Base-by-base conservation (phyloP, 108 stramenopile genomes). In the Nannochloropsis oceanica region DNA sequence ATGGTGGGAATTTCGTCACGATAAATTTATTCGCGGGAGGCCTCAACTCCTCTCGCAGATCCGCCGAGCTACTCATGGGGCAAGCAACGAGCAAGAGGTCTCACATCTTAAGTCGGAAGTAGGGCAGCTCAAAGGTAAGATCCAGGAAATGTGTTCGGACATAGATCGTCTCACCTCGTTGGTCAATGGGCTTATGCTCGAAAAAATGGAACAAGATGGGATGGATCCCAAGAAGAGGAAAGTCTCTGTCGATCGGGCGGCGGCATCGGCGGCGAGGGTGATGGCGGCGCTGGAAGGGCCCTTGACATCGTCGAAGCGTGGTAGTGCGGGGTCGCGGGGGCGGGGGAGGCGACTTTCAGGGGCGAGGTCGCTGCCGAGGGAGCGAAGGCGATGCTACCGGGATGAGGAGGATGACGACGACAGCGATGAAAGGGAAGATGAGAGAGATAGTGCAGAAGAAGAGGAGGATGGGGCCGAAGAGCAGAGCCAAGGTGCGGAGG, bases 1-100 rank as follows among this genome's bases (percentile, higher is more conserved):
- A 43, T 91, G 91, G 91, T 90, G 90, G 90, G 90, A 90, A 27
- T 91, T 91, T 43, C 89, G 89, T 44, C 91, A 91, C 84, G 89
- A 89, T 84, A n/a, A 87, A 18, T 91, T 91, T 44, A 27, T 85
- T 8, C 89, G 89, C 26, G 91, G 87, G 13, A 84, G 85, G 89
- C 90, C 91, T 8, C 79, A 89, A 22, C 86, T 91, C 43, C 83
- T 91, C 18, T 81, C 86, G 11, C 90, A 90, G 89, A 91, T 91
- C 79, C 86, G 87, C 43, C 90, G 91, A 24, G 89, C 91, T 2
- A 89, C 89, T 12, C 89, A 91, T 73, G 59, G 59, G 59, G 59
- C 59, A n/a, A 73, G 59, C 59, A 73, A 73, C 59, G 59, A 73
- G 9, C 59, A 73, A 10, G 59, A 73, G n/a, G 59, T 73, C 59